A percentile compares a stretch with the other conserved stretches of the same genome.
phyloP scores from a whole-genome alignment of 2,329 filamentous ascomycete species.

The Fusarium heterosporum region DNA sequence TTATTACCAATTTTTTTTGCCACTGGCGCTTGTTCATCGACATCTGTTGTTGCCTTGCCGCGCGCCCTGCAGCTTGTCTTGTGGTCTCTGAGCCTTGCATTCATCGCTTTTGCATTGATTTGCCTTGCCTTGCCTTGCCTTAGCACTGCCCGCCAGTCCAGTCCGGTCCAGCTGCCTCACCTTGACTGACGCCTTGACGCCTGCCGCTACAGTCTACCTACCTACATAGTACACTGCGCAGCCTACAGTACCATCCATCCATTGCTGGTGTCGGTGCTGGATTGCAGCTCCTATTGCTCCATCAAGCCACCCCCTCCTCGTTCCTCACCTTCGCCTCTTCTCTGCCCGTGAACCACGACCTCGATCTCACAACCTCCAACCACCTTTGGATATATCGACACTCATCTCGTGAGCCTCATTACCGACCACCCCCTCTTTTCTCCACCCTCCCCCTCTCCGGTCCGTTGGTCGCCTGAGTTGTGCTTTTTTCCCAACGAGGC shows the following conservation, averaged over 20 bases:
- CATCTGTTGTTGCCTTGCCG: slow-evolving; percentile 31
- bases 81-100: slow-evolving; percentile 31
- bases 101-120: slow-evolving; percentile 31
- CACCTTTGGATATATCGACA: slow-evolving; percentile 32
- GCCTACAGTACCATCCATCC: slow-evolving; percentile 21
- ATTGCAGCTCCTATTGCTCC: slow-evolving; percentile 44
- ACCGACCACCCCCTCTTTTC: slow-evolving; percentile 36
- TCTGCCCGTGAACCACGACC: slow-evolving; percentile 43
- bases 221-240: not conserved
- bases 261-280: slow-evolving; percentile 15
- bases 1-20: slow-evolving; percentile 26
- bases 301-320: slow-evolving; percentile 49
- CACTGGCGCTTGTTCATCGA: slow-evolving; percentile 38
- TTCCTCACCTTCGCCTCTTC: slow-evolving; percentile 40
- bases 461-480: slow-evolving; percentile 31
- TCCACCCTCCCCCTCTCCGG: slow-evolving; percentile 33
- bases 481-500: slow-evolving; percentile 15
- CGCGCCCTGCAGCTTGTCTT: slow-evolving; percentile 9
- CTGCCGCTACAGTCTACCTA: slow-evolving; percentile 30
- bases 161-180: slow-evolving; percentile 17
- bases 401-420: slow-evolving; percentile 39
- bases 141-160: not conserved
- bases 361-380: slow-evolving; percentile 43
- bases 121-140: slow-evolving; percentile 32
- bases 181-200: slow-evolving; percentile 38